phyloP scores from a whole-genome alignment of 306 rosid species.

The Argentina anserina region DNA sequence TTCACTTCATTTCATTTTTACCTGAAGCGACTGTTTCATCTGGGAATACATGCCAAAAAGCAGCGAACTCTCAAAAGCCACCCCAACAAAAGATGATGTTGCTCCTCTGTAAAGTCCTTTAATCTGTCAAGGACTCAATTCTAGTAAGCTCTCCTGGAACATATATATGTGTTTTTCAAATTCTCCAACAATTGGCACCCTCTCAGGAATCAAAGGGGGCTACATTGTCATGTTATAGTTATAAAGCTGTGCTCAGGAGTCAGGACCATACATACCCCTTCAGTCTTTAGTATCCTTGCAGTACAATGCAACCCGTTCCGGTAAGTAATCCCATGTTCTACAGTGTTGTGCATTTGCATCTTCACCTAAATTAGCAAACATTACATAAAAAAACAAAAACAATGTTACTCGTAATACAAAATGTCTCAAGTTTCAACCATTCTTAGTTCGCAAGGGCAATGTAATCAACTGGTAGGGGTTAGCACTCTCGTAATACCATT shows the following conservation, averaged over 20 bases:
- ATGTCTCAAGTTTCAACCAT: not conserved
- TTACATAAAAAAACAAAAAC: not conserved
- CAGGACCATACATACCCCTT: slow-evolving; percentile 72
- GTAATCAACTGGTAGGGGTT: not conserved
- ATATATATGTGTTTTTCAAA: not conserved
- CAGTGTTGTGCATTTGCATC: slow-evolving; percentile 84
- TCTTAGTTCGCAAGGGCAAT: not conserved
- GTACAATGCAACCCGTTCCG: slow-evolving; percentile 74
- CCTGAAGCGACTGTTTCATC: slow-evolving; percentile 78
- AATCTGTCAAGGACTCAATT: slow-evolving; percentile 49
- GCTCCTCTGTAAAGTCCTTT: slow-evolving; percentile 96
- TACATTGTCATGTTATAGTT: not conserved
- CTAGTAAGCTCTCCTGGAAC: slow-evolving; percentile 21
- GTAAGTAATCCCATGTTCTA: slow-evolving; percentile 62
- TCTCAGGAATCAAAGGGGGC: not conserved
- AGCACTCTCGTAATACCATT: slow-evolving; percentile 12
- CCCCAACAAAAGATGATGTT: slow-evolving; percentile 82
- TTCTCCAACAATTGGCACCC: not conserved
- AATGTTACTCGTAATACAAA: not conserved
- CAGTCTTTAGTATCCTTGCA: slow-evolving; percentile 78
- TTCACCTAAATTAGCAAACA: slow-evolving; percentile 48
- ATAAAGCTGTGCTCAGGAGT: slow-evolving; percentile 23
- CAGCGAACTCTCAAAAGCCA: slow-evolving; percentile 88
- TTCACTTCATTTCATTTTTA: slow-evolving; percentile 31
- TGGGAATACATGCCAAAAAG: slow-evolving; percentile 88